Base-by-base conservation (phyloP, 345 rosid genomes). In the Corymbia maculata region DNA sequence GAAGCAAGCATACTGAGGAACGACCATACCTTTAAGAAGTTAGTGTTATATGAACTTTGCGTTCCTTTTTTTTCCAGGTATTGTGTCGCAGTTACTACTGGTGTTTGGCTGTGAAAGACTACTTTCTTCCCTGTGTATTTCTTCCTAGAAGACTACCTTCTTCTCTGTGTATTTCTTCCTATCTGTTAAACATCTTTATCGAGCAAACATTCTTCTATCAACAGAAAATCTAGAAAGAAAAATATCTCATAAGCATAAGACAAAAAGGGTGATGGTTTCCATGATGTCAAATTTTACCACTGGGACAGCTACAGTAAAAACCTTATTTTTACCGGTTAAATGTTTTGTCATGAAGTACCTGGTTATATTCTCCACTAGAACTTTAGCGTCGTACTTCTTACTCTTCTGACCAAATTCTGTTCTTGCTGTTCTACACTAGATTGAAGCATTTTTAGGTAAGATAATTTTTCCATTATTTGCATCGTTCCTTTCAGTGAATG, bases 401-500 rank as follows among this genome's bases (percentile, higher is more conserved):
- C 26, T 19, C 49, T 75, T 75, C 82, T 75, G 82, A 75, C 26
- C 49, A 75, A 42, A 42, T 36, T 19, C 49, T 2, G 3, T 50
- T 47, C 51, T 13, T 42, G 61, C 47, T 75, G 45, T 75, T 61
- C 36, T 47, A 51, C 66, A 24, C 55, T 66, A 14, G 87, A 51
- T 16, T 66, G 19, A 52, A 75, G 84, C 17, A 13, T n/a, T 80
- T 15, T 79, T 15, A 53, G 53, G 42, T 87, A 79, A 42, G 45
- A 50, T 32, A 15, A 70, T 28, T 79, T 59, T 50, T 49, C 84
- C 53, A 30, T 64, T 86, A 32, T 21, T 36, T 5, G 49, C 82
- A 45, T 53, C n/a, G 22, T 51, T 52, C 87, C 30, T 89, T 55
- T 82, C 95, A 98, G 99, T 87, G 95, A 90, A 89, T 98, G 99